Evolutionary conservation across 139 green algal genomes (phyloP), one percentile per base, ranked within the genome.

Genomic region (Mesotaenium endlicherianum): DNA sequence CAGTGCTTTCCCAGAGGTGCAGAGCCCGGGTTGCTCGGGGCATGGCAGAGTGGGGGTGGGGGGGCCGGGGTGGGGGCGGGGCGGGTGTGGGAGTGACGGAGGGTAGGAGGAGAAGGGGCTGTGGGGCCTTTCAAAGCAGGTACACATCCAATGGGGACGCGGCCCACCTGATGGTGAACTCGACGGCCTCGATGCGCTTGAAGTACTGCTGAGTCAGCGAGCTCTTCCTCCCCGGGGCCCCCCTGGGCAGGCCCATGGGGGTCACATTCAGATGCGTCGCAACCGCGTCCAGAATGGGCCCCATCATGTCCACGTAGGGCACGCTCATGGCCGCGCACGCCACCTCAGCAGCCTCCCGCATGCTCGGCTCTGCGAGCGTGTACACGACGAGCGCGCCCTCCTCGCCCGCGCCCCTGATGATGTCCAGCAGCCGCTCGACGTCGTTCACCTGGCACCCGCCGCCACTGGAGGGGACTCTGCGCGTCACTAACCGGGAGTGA

Each of bases 141-240:
- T n/a, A n/a, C n/a, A n/a, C n/a, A n/a, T n/a, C n/a, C n/a, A n/a
- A n/a, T n/a, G n/a, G n/a, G n/a, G n/a, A n/a, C n/a, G n/a, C n/a
- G 55, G n/a, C 57, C 2, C 57, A 77, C 69, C 26, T n/a, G 74
- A 81, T 81, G 39, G 58, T 81, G 53, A 81, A 81, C 74, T 81
- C 74, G 1, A 81, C 58, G 26, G 74, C 74, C 53, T 81, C 74
- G n/a, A 81, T 81, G 17, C 74, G 50, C 74, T 76, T 82, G 1
- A 80, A 82, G 30, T 81, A 81, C 74, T 81, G 31, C 74, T 81
- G n/a, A 36, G 31, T 45, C 38, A 81, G 74, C 20, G 30, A 31
- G 17, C 14, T n/a, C 58, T 76, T 82, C 53, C 2, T 43, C 17
- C 0, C 57, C 14, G n/a, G 14, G 11, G 69, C 74, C 20, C 74